Evolutionary conservation across 1,284 basidiomycete genomes (phyloP).

Genomic region (Farysia itapuensis): DNA sequence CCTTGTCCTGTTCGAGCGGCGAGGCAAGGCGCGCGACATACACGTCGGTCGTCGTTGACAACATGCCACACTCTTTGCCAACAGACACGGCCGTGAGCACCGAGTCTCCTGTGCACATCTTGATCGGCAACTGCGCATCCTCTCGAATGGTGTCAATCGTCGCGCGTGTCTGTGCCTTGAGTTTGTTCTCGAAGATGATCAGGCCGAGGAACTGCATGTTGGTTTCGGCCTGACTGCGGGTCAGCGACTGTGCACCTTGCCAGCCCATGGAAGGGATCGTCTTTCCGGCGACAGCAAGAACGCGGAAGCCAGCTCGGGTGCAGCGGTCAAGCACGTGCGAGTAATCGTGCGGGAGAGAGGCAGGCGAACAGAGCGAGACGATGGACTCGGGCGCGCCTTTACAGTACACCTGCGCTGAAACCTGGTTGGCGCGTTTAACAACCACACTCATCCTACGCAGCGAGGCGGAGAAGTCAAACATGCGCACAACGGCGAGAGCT

Average conservation of each 20-base stretch:
- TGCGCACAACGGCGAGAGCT: conserved; percentile 12
- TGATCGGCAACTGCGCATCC: conserved; percentile 29
- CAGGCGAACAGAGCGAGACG: conserved; percentile 2
- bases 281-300: conserved; percentile 35
- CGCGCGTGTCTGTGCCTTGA: conserved; percentile 13
- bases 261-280: conserved; percentile 7
- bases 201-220: conserved; percentile 28
- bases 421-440: conserved; percentile 5
- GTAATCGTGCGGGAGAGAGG: conserved; percentile 24
- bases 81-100: conserved; percentile 37
- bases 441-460: conserved; percentile 39
- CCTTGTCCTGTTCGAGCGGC: no score
- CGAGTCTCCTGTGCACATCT: conserved; percentile 47
- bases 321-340: conserved; percentile 10
- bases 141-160: conserved; percentile 22
- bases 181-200: conserved; percentile 35
- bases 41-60: conserved; percentile 9
- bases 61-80: conserved; percentile 31
- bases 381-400: conserved; percentile 39
- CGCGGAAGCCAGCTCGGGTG: conserved; percentile 28
- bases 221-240: conserved; percentile 13
- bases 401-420: conserved; percentile 8
- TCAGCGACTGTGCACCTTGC: conserved; percentile 4
- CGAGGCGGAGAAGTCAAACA: conserved; percentile 23
- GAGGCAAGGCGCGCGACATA: conserved; percentile 14